These are phyloP conservation scores for Jacaranda mimosifolia DNA, from an alignment of 257 asterid genomes.

Conservation along the genomic window DNA sequence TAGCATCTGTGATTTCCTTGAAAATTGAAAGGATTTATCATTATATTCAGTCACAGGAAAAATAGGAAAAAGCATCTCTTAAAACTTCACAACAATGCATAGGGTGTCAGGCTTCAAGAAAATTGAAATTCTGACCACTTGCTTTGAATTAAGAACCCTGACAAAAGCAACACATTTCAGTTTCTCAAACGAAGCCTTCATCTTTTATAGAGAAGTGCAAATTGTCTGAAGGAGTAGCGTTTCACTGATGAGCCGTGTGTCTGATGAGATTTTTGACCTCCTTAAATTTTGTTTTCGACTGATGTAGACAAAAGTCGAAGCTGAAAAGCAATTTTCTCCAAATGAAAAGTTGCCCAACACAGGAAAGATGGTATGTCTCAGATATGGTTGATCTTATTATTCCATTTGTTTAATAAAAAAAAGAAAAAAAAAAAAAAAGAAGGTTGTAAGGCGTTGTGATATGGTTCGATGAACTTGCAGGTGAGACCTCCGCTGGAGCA, in stretches of 20 bases:
- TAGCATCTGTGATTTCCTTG: not conserved
- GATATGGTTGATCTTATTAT: not conserved
- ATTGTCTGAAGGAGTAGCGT: too few species aligned
- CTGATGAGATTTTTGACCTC: too few species aligned
- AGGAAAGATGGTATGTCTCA: slow-evolving; percentile 33
- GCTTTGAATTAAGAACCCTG: too few species aligned
- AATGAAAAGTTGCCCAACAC: slow-evolving; percentile 22
- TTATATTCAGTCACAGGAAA: not conserved
- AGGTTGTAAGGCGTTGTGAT: not conserved
- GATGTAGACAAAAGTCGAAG: slow-evolving; percentile 42
- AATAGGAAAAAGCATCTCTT: not conserved
- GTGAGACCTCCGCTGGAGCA: slow-evolving; percentile 38
- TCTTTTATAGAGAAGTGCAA: too few species aligned
- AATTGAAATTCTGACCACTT: too few species aligned
- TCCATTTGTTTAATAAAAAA: not conserved
- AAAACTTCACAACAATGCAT: not conserved
- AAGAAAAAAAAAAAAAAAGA: not conserved
- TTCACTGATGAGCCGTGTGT: too few species aligned
- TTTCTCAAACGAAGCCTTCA: too few species aligned
- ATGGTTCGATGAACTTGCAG: slow-evolving; percentile 35
- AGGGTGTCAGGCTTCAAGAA: not conserved
- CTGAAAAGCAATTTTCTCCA: slow-evolving; percentile 34
- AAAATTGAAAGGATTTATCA: not conserved
- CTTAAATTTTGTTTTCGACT: not conserved
- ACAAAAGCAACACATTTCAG: too few species aligned